Evolutionary conservation across 257 asterid species (phyloP), one percentile per base, ranked within the genome.

Genomic region (Solanum piurae): DNA sequence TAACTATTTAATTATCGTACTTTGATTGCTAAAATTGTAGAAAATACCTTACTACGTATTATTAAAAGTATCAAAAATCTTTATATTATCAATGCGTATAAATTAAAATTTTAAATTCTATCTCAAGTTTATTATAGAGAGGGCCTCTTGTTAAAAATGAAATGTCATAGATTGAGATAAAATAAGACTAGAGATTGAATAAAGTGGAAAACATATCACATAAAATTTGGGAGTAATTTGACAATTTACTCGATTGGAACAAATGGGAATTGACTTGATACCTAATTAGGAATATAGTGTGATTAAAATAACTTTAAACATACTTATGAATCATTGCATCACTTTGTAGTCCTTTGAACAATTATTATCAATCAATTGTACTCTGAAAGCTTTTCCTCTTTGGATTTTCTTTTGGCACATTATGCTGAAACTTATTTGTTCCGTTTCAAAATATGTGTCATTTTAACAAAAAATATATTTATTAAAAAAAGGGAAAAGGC

Each of bases 291-390:
- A 49, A 29, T 71, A 71, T 46, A 80, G 11, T 49, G 44, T 2
- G 20, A 33, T 49, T 82, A 82, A 82, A 82, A 49, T 25, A 82
- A 82, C 86, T 82, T 82, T 49, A 82, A 82, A 49, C 86, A 18
- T 82, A 82, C 86, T 82, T 49, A 82, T 82, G 44, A 82, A 82
- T 82, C 44, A 82, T 49, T 82, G 42, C 85, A 49, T 49, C 69
- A 49, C 86, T 49, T 29, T 49, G 12, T 49, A 21, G 85, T 82
- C 85, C 6, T 82, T 20, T 82, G 7, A 49, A 49, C 69, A 18
- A 49, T 82, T 12, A 49, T 82, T 82, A 9, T 82, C 86, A 49
- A 82, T 82, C 44, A 29, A 18, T 82, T 49, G 44, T 29, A 49
- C 42, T 49, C 14, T 4, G 1, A 46, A 80, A 80, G 11, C 42